Percentiles rank a stretch among this genome's conserved stretches.
phyloP scores from a whole-genome alignment of 257 asterid genomes.

The Voacanga thouarsii region DNA sequence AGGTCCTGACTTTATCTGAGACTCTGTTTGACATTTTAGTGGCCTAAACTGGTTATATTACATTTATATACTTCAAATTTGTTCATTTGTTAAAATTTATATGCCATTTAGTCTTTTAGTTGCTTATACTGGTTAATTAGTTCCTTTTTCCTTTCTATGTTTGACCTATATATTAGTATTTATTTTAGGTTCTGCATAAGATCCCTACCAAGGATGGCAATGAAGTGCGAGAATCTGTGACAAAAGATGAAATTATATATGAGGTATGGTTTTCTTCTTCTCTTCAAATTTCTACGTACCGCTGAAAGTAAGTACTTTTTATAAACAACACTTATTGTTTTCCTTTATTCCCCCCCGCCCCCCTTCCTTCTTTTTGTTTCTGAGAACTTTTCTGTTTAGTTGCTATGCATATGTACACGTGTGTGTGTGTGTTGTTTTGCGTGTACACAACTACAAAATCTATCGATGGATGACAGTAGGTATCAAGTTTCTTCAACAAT shows the following conservation, averaged over 20 bases:
- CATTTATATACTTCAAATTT: conserved; percentile 2
- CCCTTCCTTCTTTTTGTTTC: background rate
- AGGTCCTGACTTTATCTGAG: background rate
- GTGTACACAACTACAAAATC: background rate
- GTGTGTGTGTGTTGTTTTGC: background rate
- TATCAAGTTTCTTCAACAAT: background rate
- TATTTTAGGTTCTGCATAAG: conserved; percentile 62
- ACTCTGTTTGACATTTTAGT: background rate
- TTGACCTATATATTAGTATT: conserved; percentile 12
- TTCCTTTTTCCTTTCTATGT: conserved; percentile 9
- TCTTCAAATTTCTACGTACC: background rate
- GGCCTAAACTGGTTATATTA: background rate
- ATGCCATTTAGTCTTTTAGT: background rate
- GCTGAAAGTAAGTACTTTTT: no score
- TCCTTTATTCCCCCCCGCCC: background rate
- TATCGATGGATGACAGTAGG: background rate
- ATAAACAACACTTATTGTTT: no score
- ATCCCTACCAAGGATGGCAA: conserved; percentile 56
- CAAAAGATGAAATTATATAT: conserved; percentile 71
- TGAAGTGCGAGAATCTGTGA: conserved; percentile 69
- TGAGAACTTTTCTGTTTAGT: background rate
- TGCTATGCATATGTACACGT: background rate
- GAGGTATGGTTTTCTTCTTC: conserved; percentile 49
- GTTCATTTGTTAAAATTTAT: conserved; percentile 1
- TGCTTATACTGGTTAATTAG: background rate